Evolutionary conservation across 2,329 filamentous ascomycete species (phyloP), one percentile per base, ranked within the genome.

Genomic region (Apiospora arundinis): DNA sequence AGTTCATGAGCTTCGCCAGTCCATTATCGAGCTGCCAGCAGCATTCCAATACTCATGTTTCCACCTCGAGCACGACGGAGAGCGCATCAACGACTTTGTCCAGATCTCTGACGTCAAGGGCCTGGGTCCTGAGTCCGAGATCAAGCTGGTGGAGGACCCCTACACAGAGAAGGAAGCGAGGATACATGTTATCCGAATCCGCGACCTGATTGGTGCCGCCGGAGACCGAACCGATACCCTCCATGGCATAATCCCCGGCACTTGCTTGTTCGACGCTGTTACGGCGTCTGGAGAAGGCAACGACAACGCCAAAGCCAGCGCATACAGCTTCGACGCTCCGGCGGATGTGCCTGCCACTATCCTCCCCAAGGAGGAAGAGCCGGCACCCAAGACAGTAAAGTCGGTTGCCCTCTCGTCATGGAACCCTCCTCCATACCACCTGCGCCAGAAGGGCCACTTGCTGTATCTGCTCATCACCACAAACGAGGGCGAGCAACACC

Each of bases 31-130:
- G 83, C 89, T 95, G 68, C 96, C 96, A 6, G 89, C 92, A 72
- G 97, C 95, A 69, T 96, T 98, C 85, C 95, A 97, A 83, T 98
- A 98, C 86, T 97, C 96, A 69, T 99, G 96, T 87, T 99, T 99
- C 86, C 96, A 99, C 84, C 91, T 99, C 78, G 95, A 98, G 84
- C 92, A 95, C 84, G 92, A 93, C 72, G 94, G 94, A 76, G 87
- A 93, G 83, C 92, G 93, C 75, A 92, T 99, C 87, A 98, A 98
- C 82, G 96, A 99, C 83, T 98, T 96, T 78, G 89, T 97, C 72
- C 92, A 97, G 81, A 89, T 99, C 73, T 95, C 94, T 70, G 95
- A 99, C 80, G 93, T 99, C 70, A 88, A 92, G 67, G 94, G 90
- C 71, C 89, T 99, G 70, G 89, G 90, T 69, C 83, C 92, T 45